phyloP scores from a whole-genome alignment of 1,139 yeast genomes.

The Pichia sp. region DNA sequence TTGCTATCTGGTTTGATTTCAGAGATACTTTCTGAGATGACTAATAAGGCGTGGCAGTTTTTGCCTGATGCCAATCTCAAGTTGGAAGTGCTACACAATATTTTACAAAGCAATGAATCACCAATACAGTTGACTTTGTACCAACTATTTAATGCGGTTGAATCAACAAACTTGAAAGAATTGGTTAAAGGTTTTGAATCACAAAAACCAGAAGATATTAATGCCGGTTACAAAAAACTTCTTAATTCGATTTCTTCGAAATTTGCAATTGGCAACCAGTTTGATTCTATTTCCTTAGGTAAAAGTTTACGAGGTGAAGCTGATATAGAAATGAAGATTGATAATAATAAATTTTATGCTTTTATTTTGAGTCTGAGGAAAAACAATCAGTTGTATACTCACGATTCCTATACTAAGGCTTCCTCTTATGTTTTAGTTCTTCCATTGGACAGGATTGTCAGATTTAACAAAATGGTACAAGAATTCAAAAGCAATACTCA shows the following conservation, averaged over 20 bases:
- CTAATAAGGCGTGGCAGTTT: slow-evolving; percentile 22
- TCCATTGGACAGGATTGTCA: slow-evolving; percentile 33
- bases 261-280: slow-evolving; percentile 20
- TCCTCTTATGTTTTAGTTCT: slow-evolving; percentile 41
- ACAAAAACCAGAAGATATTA: slow-evolving; percentile 14
- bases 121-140: slow-evolving; percentile 46
- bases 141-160: slow-evolving; percentile 34
- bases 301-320: slow-evolving; percentile 17
- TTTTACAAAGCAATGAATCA: slow-evolving; percentile 41
- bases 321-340: slow-evolving; percentile 9
- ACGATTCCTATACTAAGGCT: slow-evolving; percentile 28
- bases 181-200: slow-evolving; percentile 18
- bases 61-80: slow-evolving; percentile 28
- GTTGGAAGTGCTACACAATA: slow-evolving; percentile 47
- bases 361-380: slow-evolving; percentile 38
- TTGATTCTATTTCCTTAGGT: slow-evolving; percentile 23
- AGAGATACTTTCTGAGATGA: slow-evolving; percentile 17
- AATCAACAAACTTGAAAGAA: slow-evolving; percentile 21
- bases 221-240: slow-evolving; percentile 22
- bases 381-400: slow-evolving; percentile 36
- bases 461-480: slow-evolving; percentile 27
- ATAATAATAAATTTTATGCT: slow-evolving; percentile 32
- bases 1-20: slow-evolving; percentile 23
- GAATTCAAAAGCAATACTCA: slow-evolving; percentile 27
- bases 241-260: slow-evolving; percentile 11